Evolutionary conservation across 1,284 basidiomycete species (phyloP), one percentile per base, ranked within the genome.

Genomic region (Singerocomus inundabilis): DNA sequence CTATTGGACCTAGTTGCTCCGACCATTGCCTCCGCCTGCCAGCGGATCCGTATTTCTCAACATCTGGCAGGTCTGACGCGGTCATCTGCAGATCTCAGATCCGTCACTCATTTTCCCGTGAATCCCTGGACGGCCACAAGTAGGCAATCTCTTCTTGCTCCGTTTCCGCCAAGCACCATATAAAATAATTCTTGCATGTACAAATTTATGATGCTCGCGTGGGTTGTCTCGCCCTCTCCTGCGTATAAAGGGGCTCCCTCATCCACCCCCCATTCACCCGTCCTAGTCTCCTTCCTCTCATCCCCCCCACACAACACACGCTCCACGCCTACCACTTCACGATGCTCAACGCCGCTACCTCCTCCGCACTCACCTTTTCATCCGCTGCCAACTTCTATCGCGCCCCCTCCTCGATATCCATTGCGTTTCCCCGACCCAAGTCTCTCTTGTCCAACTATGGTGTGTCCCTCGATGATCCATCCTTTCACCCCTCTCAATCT

Each of bases 181-280:
- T 58, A 55, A 54, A 64, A 59, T 67, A 59, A 41, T 66, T 59
- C 66, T 52, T 57, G 57, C 54, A 53, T 49, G 48, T 64, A 52
- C 50, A 55, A 54, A 55, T 53, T 53, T 57, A 28, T 54, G 51
- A 57, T 60, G 49, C 51, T 46, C 52, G 45, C 58, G 54, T 59
- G 60, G 62, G 54, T 63, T 52, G 53, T 46, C 33, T 45, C 44
- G 44, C 39, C 43, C 44, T 55, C 54, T 49, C 49, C 48, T 32
- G 39, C 57, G 57, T 64, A 79, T 78, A 75, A 79, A 79, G 70
- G 69, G 65, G 60, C 57, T 48, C 54, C 65, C 62, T 28, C 62
- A 67, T 57, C 58, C 57, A 49, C 61, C 49, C 54, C 57, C 48
- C 52, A 53, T 56, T 53, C 41, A n/a, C n/a, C n/a, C n/a, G n/a